phyloP scores from a whole-genome alignment of 805 yeast species.

The Kodamaea leandrae region DNA sequence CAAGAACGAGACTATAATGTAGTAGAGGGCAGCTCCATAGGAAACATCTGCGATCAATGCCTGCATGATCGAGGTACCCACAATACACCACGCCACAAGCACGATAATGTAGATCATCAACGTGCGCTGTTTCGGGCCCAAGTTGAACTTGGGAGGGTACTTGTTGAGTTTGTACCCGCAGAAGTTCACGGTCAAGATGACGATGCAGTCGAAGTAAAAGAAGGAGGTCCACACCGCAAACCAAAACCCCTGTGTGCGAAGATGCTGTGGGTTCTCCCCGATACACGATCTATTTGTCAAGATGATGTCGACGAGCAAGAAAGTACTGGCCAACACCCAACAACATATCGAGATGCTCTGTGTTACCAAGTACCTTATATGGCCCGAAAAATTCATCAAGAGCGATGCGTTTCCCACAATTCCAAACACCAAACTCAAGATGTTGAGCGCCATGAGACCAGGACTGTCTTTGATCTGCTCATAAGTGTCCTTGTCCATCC shows the following conservation, averaged over 20 bases:
- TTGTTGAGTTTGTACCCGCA: constrained; percentile 56
- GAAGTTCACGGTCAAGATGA: constrained; percentile 54
- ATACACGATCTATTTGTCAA: constrained; percentile 28
- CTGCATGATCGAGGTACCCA: constrained; percentile 56
- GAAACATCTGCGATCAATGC: constrained; percentile 32
- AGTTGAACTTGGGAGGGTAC: constrained; percentile 70
- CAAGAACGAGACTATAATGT: constrained; percentile 65
- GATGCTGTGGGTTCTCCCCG: constrained; percentile 14
- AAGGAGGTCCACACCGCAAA: constrained; percentile 65
- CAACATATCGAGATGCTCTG: constrained; percentile 61
- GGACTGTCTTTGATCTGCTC: constrained; percentile 31
- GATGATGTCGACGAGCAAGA: constrained; percentile 51
- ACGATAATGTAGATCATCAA: constrained; percentile 70
- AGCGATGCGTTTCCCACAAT: constrained; percentile 66
- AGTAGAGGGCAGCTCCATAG: constrained; percentile 70
- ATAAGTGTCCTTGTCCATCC: constrained; percentile 28
- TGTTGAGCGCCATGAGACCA: constrained; percentile 55
- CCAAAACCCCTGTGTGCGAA: constrained; percentile 70
- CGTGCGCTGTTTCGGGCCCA: constrained; percentile 64
- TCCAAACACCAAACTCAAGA: constrained; percentile 63
- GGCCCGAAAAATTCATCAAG: constrained; percentile 63
- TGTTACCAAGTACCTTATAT: constrained; percentile 55
- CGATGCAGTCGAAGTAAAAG: constrained; percentile 58
- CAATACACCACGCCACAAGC: constrained; percentile 64
- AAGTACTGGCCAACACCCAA: constrained; percentile 58